A percentile compares a stretch with the other conserved stretches of the same genome.
Conservation (phyloP, 345 rosid genomes). For the Rubroshorea leprosula region DNA sequence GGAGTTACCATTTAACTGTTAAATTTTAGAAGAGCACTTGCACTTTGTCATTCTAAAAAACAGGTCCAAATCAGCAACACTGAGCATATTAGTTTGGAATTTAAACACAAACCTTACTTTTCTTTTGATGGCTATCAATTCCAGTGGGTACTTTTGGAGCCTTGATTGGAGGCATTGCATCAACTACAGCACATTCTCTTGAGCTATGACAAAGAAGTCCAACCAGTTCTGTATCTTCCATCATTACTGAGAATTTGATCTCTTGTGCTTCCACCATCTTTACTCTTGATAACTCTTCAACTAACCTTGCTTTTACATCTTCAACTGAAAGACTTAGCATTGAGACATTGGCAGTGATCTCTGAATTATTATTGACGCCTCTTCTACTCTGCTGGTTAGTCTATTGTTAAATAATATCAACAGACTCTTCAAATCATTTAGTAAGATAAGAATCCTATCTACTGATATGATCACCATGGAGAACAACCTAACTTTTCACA, state of each 20-base stretch:
- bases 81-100: background rate
- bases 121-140: constrained; percentile 14
- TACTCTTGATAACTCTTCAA: constrained; percentile 66
- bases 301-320: constrained; percentile 52
- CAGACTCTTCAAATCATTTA: constrained; percentile 2
- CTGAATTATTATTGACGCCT: constrained; percentile 27
- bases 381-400: constrained; percentile 31
- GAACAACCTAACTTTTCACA: constrained; percentile 11
- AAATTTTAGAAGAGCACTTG: too few species aligned
- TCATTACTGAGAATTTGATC: constrained; percentile 21
- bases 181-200: constrained; percentile 19
- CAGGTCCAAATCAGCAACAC: background rate
- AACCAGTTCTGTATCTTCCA: constrained; percentile 25
- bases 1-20: too few species aligned
- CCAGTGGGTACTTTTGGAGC: constrained; percentile 15
- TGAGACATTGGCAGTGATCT: constrained; percentile 26
- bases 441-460: background rate
- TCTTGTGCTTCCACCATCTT: constrained; percentile 52
- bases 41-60: too few species aligned
- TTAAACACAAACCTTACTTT: constrained; percentile 32
- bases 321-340: constrained; percentile 31
- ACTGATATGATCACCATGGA: background rate
- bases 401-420: constrained; percentile 35
- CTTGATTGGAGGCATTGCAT: constrained; percentile 11
- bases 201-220: constrained; percentile 15